Evolutionary conservation across 2,329 filamentous ascomycete species (phyloP).

Genomic region (Leptographium lundbergii): DNA sequence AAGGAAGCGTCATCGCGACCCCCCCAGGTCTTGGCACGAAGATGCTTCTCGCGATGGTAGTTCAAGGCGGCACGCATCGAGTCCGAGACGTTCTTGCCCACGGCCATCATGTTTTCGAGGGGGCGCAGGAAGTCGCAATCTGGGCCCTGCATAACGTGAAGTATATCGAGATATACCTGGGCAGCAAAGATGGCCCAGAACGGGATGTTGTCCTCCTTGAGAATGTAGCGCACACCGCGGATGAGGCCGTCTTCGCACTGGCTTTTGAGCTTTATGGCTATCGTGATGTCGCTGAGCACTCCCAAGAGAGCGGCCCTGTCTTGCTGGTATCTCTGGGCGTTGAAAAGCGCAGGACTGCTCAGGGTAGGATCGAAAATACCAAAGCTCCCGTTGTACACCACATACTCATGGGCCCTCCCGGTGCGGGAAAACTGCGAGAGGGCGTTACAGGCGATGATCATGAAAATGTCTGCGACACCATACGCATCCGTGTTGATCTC

Average conservation of each 20-base stretch:
- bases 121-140: conserved; percentile 1
- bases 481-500: conserved; percentile 14
- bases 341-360: not conserved
- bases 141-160: conserved; percentile 17
- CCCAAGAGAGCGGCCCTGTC: conserved; percentile 22
- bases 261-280: not conserved
- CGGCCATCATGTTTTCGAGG: conserved; percentile 7
- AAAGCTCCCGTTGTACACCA: conserved; percentile 15
- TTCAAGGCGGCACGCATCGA: conserved; percentile 17
- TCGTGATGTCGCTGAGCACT: conserved; percentile 12
- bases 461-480: conserved; percentile 15
- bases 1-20: conserved; percentile 16
- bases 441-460: conserved; percentile 10
- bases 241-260: not conserved
- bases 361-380: conserved; percentile 15
- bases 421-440: too few species aligned
- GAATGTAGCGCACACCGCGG: not conserved
- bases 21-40: conserved; percentile 13
- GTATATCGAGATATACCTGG: conserved; percentile 29
- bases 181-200: conserved; percentile 26
- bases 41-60: conserved; percentile 16
- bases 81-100: conserved; percentile 11
- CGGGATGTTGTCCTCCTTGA: conserved; percentile 19
- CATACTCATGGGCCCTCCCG: too few species aligned
- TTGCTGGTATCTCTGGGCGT: conserved; percentile 16